Conservation (phyloP, 768 basidiomycete genomes). For the Tulasnella sp. region DNA sequence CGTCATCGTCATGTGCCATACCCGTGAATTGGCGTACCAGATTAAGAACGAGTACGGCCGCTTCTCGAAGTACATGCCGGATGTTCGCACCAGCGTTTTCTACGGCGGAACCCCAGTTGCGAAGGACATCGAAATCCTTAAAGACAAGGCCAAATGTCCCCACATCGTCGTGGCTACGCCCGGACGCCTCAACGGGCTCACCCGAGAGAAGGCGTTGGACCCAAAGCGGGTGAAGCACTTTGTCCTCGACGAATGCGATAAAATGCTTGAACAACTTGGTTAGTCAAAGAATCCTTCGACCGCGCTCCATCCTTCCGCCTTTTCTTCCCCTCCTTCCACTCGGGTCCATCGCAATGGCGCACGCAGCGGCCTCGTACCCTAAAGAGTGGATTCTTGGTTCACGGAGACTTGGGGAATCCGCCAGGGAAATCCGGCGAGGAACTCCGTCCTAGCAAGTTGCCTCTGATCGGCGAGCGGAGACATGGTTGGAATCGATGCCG, state of each 20-base stretch:
- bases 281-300: slow-evolving; percentile 77
- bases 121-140: slow-evolving; percentile 87
- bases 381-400: no score
- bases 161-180: slow-evolving; percentile 99
- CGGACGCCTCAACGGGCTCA: slow-evolving; percentile 90
- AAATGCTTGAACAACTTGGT: slow-evolving; percentile 99
- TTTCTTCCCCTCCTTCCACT: background rate
- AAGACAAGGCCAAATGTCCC: slow-evolving; percentile 94
- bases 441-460: no score
- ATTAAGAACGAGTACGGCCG: slow-evolving; percentile 99
- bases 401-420: no score
- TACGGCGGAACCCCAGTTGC: slow-evolving; percentile 92
- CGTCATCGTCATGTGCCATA: slow-evolving; percentile 96
- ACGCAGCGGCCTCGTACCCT: no score
- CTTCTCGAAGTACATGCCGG: slow-evolving; percentile 99
- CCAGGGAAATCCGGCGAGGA: no score
- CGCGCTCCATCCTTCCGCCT: slow-evolving; percentile 24
- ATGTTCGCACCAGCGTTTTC: slow-evolving; percentile 93
- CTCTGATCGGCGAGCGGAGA: no score
- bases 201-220: slow-evolving; percentile 89
- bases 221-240: slow-evolving; percentile 98
- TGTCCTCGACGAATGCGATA: slow-evolving; percentile 99
- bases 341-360: no score
- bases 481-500: no score
- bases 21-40: slow-evolving; percentile 97